Evolutionary conservation across 192 early-diverging fungal genomes (phyloP), one percentile per base, ranked within the genome.

Genomic region (Umbelopsis sp.): DNA sequence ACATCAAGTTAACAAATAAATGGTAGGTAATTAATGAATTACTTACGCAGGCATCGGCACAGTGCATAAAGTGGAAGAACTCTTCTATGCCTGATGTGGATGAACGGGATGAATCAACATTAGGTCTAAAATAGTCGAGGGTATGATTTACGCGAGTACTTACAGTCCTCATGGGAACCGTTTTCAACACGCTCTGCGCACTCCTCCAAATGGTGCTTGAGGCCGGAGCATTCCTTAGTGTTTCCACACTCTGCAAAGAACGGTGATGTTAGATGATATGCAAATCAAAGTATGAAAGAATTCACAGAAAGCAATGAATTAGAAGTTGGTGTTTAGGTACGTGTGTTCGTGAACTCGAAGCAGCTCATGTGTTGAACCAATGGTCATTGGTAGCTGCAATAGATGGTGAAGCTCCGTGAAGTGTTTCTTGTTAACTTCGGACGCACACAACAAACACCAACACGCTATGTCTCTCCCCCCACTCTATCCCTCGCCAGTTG

Each of bases 11-110:
- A 4, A 1, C 7, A 41, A 6, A 5, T 41, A 1, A 41, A 41
- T 11, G 38, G 1, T n/a, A n/a, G 2, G 38, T 41, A 11, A 41
- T 41, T 41, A 41, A 11, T 6, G 38, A 41, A 41, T 11, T 71
- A 92, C 90, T 89, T 91, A 92, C 91, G 80, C 92, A 93, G 59
- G 87, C 73, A 79, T 91, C 89, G 52, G 90, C 91, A 76, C 90
- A 91, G 84, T 94, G 90, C 84, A 92, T 80, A 74, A 94, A 89
- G 84, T 92, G 92, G 74, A 91, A 88, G 68, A 94, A 76, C 82
- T 94, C 92, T 73, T 94, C 92, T 68, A 83, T 84, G 70, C 83
- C 83, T 84, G 65, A 25, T 45, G 34, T 65, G n/a, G n/a, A n/a
- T n/a, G n/a, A 32, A 21, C 22, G 32, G 59, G 50, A 36, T 4